phyloP scores from a whole-genome alignment of 352 stramenopile genomes.

The Plasmopara halstedii region DNA sequence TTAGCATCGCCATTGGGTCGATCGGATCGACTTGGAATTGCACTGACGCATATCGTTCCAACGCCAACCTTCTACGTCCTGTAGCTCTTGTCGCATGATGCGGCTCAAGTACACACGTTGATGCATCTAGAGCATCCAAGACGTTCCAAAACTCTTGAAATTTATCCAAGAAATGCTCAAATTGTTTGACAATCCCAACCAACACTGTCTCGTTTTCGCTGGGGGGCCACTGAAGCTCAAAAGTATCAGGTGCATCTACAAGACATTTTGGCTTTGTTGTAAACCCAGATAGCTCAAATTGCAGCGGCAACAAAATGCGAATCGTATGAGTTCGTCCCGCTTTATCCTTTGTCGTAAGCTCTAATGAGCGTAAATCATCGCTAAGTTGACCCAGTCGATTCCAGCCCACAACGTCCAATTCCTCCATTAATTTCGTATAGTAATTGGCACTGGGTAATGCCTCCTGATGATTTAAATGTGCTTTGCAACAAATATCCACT shows the following conservation, averaged over 20 bases:
- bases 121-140: conserved; percentile 62
- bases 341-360: conserved; percentile 41
- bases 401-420: conserved; percentile 63
- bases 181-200: conserved; percentile 33
- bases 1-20: conserved; percentile 30
- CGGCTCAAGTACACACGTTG: conserved; percentile 72
- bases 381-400: conserved; percentile 38
- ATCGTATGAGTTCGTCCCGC: conserved; percentile 36
- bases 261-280: conserved; percentile 11
- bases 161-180: conserved; percentile 41
- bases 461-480: not conserved
- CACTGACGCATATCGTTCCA: conserved; percentile 61
- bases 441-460: conserved; percentile 40
- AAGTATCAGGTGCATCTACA: conserved; percentile 49
- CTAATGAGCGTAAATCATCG: conserved; percentile 46
- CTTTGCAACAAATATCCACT: conserved; percentile 32
- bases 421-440: conserved; percentile 52
- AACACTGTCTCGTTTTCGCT: conserved; percentile 10
- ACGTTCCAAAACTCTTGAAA: conserved; percentile 80
- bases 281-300: conserved; percentile 20
- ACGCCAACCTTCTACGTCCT: conserved; percentile 47
- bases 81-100: conserved; percentile 57
- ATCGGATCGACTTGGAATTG: conserved; percentile 59
- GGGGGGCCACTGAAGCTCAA: conserved; percentile 32
- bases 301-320: conserved; percentile 30